phyloP scores from a whole-genome alignment of 148 eudicot species.

The Rheum nobile region DNA sequence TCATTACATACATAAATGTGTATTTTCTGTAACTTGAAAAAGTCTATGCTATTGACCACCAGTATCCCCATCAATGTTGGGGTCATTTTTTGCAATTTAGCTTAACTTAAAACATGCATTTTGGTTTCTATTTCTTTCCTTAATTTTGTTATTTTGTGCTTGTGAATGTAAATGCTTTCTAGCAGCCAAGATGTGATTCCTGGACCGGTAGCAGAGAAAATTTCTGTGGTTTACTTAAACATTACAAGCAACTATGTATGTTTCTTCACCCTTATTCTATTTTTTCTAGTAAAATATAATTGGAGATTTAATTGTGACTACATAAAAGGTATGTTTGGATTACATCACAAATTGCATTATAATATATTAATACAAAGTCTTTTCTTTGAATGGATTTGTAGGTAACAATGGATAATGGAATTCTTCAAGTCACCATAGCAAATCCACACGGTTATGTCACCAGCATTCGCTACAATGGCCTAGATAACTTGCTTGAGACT shows the following conservation, averaged over 20 bases:
- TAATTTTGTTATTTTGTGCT: not conserved
- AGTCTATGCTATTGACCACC: too few species aligned
- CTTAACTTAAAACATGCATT: not conserved
- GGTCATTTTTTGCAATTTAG: too few species aligned
- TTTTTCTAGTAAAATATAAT: too few species aligned
- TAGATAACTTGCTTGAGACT: constrained; percentile 33
- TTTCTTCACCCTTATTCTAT: not conserved
- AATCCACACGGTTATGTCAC: constrained; percentile 34
- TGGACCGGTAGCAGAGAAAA: not conserved
- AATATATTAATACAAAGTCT: not conserved
- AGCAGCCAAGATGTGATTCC: not conserved
- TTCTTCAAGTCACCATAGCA: constrained; percentile 30
- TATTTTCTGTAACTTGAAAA: too few species aligned
- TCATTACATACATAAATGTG: too few species aligned
- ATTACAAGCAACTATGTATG: not conserved
- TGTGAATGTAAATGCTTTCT: not conserved
- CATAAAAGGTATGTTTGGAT: too few species aligned
- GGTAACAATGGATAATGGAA: constrained; percentile 44
- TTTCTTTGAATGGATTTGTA: constrained; percentile 2
- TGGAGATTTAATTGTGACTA: too few species aligned
- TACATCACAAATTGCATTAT: too few species aligned
- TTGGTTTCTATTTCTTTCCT: not conserved
- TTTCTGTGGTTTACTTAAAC: not conserved
- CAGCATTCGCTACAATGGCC: constrained; percentile 23
- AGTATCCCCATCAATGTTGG: too few species aligned